Base-by-base conservation (phyloP, 2,329 filamentous ascomycete species). In the Diaporthe sp. region DNA sequence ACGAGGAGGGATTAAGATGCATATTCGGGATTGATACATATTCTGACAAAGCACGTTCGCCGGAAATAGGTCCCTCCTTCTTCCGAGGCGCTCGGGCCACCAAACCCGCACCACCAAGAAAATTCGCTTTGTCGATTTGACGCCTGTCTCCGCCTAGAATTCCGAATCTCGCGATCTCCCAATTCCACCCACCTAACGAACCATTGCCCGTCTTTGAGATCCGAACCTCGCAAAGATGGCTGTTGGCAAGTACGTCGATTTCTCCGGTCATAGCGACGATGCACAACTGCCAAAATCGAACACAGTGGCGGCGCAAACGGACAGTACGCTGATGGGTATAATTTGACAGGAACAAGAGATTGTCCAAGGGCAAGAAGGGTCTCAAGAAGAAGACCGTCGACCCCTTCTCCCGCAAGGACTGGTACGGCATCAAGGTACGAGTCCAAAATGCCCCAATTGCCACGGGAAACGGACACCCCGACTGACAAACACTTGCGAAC, bases 331-430 rank as follows among this genome's bases (percentile, higher is more conserved):
- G 72, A 79, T 81, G 51, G 77, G 72, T 78, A 59, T 78, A 76
- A 71, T 72, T 73, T 73, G 42, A 51, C 81, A 95, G 93, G 94
- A 99, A 99, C 93, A 99, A 99, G 95, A 95, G 97, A 92, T 93
- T 99, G 91, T 98, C 97, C 81, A 99, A 99, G 93, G 97, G 97
- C 90, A 99, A 98, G 95, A 99, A 99, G 93, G 96, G 97, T 88
- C 92, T 98, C 86, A 98, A 98, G 95, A 98, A 99, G 96, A 96
- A 96, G 90, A 96, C 96, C 84, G 90, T 93, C 82, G 97, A 99
- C 88, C 96, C 97, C 84, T 98, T 98, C 91, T 92, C 96, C 84
- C 94, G 96, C 86, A 99, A 99, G 92, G 97, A 98, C 87, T 98
- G 97, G 94, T 99, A 96, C 90, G 94, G 93, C 84, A 93, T 99